Base-by-base conservation (phyloP, 2,329 filamentous ascomycete species). In the Cladosporium oxysporum region DNA sequence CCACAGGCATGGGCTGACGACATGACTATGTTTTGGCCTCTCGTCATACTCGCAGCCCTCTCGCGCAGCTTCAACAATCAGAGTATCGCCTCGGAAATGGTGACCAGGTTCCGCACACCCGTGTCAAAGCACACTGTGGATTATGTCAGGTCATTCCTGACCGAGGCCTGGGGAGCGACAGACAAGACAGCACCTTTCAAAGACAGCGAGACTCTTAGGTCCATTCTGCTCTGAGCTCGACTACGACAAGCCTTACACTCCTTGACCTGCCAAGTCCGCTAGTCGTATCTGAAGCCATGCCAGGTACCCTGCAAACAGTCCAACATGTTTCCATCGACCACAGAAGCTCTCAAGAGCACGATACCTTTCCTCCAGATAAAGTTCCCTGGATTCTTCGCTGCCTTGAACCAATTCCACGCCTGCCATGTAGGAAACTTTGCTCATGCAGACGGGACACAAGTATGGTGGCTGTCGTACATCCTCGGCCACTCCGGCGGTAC, bases 391-490 rank as follows among this genome's bases (percentile, higher is more conserved):
- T 12, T 37, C 59, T 7, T 62, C 59, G 5, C 31, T 37, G 12
- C 29, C 31, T 35, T 31, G 28, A 14, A 35, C 29, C 47, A 62
- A 16, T 31, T 62, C 59, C 28, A 62, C 47, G 5, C n/a, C 47
- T 7, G 47, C 59, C 59, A 35, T 53, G 29, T 52, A 52, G 8
- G 70, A 72, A 1, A 89, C 65, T 74, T 90, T 90, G 7, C 78
- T 78, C 64, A 86, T 72, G 69, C 87, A 88, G 0, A 90, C 79
- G 0, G 84, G 85, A 69, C 87, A 90, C 3, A 89, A 70, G 69
- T 88, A 90, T 1, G 87, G 87, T 28, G 88, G 87, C 71, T 90
- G 87, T 50, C 87, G 77, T 2, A 82, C 79, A 71, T 90, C 87
- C 73, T 90, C 88, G 0, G 76, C 78, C 47, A 88, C 78, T 1